Evolutionary conservation across 2,329 filamentous ascomycete genomes (phyloP).

Genomic region (Neofusicoccum parvum): DNA sequence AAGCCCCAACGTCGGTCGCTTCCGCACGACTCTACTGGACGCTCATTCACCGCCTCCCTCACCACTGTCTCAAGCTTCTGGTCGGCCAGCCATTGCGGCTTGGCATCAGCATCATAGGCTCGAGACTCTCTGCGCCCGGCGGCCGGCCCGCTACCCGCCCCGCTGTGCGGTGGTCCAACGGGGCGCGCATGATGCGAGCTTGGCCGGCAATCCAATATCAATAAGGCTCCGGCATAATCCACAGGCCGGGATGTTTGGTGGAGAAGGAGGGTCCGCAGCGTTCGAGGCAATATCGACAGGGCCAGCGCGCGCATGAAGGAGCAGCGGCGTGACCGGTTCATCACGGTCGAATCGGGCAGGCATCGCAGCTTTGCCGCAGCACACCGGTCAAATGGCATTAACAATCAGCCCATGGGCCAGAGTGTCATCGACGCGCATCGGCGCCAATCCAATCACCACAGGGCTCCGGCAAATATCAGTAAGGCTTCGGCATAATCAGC

Average conservation of each 20-base stretch:
- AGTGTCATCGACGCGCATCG: background rate
- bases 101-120: background rate
- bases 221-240: background rate
- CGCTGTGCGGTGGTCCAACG: background rate
- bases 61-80: conserved; percentile 4
- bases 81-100: background rate
- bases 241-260: background rate
- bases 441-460: background rate
- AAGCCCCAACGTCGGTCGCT: background rate
- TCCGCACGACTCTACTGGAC: background rate
- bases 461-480: conserved; percentile 11
- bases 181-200: conserved; percentile 13
- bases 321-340: conserved; percentile 14
- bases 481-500: conserved; percentile 17
- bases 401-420: conserved; percentile 18
- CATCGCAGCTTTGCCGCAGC: background rate
- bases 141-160: conserved; percentile 4
- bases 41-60: conserved; percentile 7
- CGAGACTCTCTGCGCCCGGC: background rate
- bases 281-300: conserved; percentile 13
- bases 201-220: conserved; percentile 15
- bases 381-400: conserved; percentile 4
- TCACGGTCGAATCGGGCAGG: conserved; percentile 7
- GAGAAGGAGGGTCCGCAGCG: background rate
- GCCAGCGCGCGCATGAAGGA: conserved; percentile 9